Conservation (phyloP, 441 rosid genomes). For the Hypseocharis bilobata region DNA sequence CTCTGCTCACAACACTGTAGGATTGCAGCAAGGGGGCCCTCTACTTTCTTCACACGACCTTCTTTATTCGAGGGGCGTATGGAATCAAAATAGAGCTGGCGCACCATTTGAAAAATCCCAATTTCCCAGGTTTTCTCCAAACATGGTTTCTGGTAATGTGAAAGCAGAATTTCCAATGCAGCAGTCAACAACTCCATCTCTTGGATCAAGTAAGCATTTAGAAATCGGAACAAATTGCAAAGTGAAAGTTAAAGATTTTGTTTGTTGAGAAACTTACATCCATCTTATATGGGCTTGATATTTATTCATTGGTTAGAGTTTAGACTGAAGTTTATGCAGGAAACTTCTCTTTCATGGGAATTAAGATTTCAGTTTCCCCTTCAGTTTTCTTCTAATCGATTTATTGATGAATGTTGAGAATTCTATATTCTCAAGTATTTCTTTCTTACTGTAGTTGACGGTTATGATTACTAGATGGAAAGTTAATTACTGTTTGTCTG, state of each 20-base stretch:
- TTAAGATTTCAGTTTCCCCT: neutral
- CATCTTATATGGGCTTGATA: neutral
- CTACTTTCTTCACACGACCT: slow-evolving; percentile 30
- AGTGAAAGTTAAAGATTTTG: neutral
- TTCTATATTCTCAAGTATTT: neutral
- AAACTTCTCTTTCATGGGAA: neutral
- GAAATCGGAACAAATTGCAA: neutral
- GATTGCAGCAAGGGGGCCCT: slow-evolving; percentile 35
- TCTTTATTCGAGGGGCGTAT: slow-evolving; percentile 33
- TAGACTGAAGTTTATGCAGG: neutral
- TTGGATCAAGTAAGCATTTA: slow-evolving; percentile 34
- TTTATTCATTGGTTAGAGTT: neutral
- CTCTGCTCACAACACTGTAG: slow-evolving; percentile 27
- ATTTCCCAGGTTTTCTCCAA: slow-evolving; percentile 43
- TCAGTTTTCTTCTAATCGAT: neutral
- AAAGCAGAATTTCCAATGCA: slow-evolving; percentile 33
- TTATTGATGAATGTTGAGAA: neutral
- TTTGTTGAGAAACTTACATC: neutral
- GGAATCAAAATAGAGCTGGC: slow-evolving; percentile 45
- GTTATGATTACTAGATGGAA: neutral
- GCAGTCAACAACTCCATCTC: slow-evolving; percentile 31
- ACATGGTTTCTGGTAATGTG: slow-evolving; percentile 31
- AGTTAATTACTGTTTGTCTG: neutral
- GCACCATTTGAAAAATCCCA: slow-evolving; percentile 42
- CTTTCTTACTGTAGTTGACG: neutral